Percentiles rank a stretch among this genome's conserved stretches.
These are phyloP conservation scores for Mycena polygramma DNA, from an alignment of 768 basidiomycete species.

Conservation along the genomic window DNA sequence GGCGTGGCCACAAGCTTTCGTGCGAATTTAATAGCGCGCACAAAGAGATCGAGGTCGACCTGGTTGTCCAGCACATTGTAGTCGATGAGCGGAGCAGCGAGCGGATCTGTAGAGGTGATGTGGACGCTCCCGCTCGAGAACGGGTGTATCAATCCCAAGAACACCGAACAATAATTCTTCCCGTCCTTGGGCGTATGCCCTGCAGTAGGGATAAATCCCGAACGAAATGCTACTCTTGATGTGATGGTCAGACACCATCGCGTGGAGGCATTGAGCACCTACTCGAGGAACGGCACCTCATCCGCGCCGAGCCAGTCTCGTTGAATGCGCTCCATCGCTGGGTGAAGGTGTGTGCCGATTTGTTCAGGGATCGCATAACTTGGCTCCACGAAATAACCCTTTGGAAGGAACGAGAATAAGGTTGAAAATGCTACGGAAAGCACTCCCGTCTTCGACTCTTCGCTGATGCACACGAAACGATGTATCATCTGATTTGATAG, in stretches of 20 bases:
- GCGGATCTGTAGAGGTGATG: constrained; percentile 38
- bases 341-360: not conserved
- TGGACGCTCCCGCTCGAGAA: constrained; percentile 56
- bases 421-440: constrained; percentile 1
- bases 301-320: constrained; percentile 1
- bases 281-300: constrained; percentile 16
- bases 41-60: constrained; percentile 42
- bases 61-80: constrained; percentile 34
- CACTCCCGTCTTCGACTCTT: constrained; percentile 2
- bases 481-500: not conserved
- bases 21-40: constrained; percentile 37
- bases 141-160: constrained; percentile 48
- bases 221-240: constrained; percentile 2
- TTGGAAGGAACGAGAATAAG: constrained; percentile 9
- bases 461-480: not conserved
- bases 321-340: not conserved
- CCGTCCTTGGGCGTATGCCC: constrained; percentile 33
- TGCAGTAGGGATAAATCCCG: constrained; percentile 5
- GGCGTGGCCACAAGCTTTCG: constrained; percentile 26
- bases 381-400: not conserved
- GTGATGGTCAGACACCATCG: no score
- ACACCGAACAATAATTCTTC: constrained; percentile 39
- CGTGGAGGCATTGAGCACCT: not conserved
- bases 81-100: constrained; percentile 36
- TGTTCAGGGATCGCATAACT: not conserved